A percentile compares a stretch with the other conserved stretches of the same genome.
Conservation (phyloP, 2,329 filamentous ascomycete species). For the Juglanconis sp. region DNA sequence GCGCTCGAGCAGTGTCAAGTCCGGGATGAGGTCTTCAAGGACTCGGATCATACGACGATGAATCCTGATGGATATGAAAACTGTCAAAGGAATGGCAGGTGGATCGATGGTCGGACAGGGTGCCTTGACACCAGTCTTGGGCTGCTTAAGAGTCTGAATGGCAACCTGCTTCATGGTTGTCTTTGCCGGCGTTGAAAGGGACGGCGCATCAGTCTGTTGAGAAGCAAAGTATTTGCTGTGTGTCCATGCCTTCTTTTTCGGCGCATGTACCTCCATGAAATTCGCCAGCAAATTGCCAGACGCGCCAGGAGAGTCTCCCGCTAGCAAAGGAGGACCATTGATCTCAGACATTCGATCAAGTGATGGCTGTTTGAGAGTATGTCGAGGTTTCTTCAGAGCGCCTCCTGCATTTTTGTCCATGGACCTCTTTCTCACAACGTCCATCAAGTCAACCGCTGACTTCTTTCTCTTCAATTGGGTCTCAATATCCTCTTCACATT, state of each 20-base stretch:
- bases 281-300: conserved; percentile 21
- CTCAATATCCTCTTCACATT: conserved; percentile 23
- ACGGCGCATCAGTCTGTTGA: background rate
- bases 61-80: conserved; percentile 26
- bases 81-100: conserved; percentile 12
- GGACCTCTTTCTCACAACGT: conserved; percentile 1
- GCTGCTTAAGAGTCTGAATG: background rate
- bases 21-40: conserved; percentile 23
- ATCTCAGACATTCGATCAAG: background rate
- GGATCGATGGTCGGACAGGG: conserved; percentile 18
- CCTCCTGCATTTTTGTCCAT: background rate
- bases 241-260: conserved; percentile 21
- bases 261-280: conserved; percentile 25
- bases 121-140: background rate
- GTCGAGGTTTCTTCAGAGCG: background rate
- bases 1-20: conserved; percentile 26
- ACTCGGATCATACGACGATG: conserved; percentile 18
- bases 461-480: background rate
- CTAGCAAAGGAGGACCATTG: background rate
- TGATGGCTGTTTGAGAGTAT: background rate
- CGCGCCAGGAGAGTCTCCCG: conserved; percentile 1
- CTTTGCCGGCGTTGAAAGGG: background rate
- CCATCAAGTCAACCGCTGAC: background rate
- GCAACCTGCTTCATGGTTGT: background rate
- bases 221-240: conserved; percentile 21